Evolutionary conservation across 768 basidiomycete species (phyloP), one percentile per base, ranked within the genome.

Genomic region (Peribolospora baueri): DNA sequence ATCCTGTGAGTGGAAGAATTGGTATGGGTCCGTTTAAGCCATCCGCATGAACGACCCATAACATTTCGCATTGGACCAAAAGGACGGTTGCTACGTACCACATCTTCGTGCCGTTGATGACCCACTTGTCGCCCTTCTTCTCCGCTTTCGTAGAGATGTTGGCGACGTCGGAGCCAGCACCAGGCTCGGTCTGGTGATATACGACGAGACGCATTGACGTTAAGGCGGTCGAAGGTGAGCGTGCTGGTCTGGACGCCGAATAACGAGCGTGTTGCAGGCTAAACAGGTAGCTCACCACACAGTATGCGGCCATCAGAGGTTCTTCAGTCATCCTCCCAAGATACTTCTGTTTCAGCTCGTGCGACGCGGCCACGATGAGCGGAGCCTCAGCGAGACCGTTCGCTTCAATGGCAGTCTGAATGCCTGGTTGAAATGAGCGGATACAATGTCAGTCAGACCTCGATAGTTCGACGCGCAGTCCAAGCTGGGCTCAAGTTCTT

Each of bases 91-190:
- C 5, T 10, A 61, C 64, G 43, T 38, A 60, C 67, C 67, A 68
- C 67, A 68, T 68, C 62, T 68, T 68, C 42, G 59, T 63, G 3
- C 67, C 67, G 55, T 65, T 67, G 10, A 68, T 38, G 0, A 66
- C 59, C 58, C 64, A 68, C 14, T 61, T 51, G 46, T 65, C 67
- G 9, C 65, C 66, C 48, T 59, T 62, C 59, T 67, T 66, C 48
- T 60, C 64, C 0, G 69, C 69, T 51, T 59, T 62, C 8, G 69
- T 70, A 51, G 62, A 62, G 55, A 70, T 69, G 4, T 61, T 61
- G n/a, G 68, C 69, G 13, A 70, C 69, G 56, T 70, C 69, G 40
- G 67, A 68, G 5, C 69, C 69, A 3, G 68, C 68, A 25, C 63
- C 63, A 1, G 68, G 68, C 54, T 70, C 69, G 1, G 67, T 67